A percentile compares a stretch with the other conserved stretches of the same genome.
Evolutionary conservation across 2,329 filamentous ascomycete genomes (phyloP).

Genomic region (Fusarium coffeatum): DNA sequence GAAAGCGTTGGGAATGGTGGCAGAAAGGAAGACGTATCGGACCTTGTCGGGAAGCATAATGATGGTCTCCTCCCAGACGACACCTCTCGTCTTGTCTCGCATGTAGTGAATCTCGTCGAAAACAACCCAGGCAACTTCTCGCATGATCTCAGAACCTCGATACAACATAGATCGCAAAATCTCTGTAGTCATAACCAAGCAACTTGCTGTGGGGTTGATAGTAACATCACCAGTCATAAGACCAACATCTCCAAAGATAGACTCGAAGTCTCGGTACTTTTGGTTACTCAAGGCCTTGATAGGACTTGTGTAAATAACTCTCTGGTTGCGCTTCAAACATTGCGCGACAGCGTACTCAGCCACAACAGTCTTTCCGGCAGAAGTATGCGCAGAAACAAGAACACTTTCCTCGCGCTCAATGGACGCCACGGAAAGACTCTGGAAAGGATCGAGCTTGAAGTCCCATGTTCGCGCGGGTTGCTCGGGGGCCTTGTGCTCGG

Average conservation of each 20-base stretch:
- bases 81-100: conserved; percentile 91
- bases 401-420: conserved; percentile 98
- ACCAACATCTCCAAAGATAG: conserved; percentile 95
- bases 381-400: conserved; percentile 95
- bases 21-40: conserved; percentile 96
- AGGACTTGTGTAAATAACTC: conserved; percentile 98
- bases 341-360: conserved; percentile 99
- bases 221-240: conserved; percentile 99
- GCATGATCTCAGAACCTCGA: conserved; percentile 98
- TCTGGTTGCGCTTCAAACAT: conserved; percentile 95
- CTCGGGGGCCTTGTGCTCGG: conserved; percentile 89
- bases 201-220: conserved; percentile 98
- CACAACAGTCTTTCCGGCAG: conserved; percentile 97
- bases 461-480: conserved; percentile 85
- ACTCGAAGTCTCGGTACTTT: conserved; percentile 96
- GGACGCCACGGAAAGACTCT: conserved; percentile 91
- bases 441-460: conserved; percentile 97
- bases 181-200: conserved; percentile 98
- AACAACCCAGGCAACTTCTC: conserved; percentile 97
- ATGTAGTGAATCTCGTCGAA: conserved; percentile 99
- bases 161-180: conserved; percentile 99
- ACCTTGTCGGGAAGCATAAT: conserved; percentile 98
- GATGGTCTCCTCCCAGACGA: conserved; percentile 99
- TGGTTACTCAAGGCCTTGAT: conserved; percentile 99
- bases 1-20: conserved; percentile 98